Evolutionary conservation across 2,329 filamentous ascomycete species (phyloP).

Genomic region (Zasmidium angulare): DNA sequence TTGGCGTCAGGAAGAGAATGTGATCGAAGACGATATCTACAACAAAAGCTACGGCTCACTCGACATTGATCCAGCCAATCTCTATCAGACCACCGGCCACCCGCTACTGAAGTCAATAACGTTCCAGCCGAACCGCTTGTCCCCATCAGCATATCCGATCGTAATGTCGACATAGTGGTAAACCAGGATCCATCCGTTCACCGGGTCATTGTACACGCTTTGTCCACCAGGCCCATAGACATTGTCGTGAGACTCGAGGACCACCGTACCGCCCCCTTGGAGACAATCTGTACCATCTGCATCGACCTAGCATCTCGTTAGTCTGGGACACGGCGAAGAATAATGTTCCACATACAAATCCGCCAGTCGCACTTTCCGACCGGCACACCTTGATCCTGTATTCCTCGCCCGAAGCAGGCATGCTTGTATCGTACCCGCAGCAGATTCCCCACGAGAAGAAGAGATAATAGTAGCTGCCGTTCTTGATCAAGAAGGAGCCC

Average conservation of each 20-base stretch:
- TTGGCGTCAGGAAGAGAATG: too few relatives aligned
- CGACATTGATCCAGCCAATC: not conserved
- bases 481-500: conserved; percentile 57
- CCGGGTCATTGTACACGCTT: conserved; percentile 55
- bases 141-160: conserved; percentile 36
- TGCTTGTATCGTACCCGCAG: conserved; percentile 57
- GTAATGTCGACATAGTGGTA: conserved; percentile 62
- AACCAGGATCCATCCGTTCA: conserved; percentile 56
- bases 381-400: conserved; percentile 67
- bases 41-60: not conserved
- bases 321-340: conserved; percentile 13
- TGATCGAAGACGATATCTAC: too few relatives aligned
- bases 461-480: conserved; percentile 61
- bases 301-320: conserved; percentile 43
- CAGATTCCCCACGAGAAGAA: conserved; percentile 63
- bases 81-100: conserved; percentile 42
- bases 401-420: conserved; percentile 58
- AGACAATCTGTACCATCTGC: conserved; percentile 54
- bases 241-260: conserved; percentile 59
- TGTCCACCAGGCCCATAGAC: conserved; percentile 62
- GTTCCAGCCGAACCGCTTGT: conserved; percentile 56
- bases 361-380: conserved; percentile 52
- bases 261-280: conserved; percentile 58
- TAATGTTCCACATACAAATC: conserved; percentile 44
- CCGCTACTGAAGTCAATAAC: conserved; percentile 50